phyloP scores from a whole-genome alignment of 148 eudicot genomes.

The Polygonum aviculare region DNA sequence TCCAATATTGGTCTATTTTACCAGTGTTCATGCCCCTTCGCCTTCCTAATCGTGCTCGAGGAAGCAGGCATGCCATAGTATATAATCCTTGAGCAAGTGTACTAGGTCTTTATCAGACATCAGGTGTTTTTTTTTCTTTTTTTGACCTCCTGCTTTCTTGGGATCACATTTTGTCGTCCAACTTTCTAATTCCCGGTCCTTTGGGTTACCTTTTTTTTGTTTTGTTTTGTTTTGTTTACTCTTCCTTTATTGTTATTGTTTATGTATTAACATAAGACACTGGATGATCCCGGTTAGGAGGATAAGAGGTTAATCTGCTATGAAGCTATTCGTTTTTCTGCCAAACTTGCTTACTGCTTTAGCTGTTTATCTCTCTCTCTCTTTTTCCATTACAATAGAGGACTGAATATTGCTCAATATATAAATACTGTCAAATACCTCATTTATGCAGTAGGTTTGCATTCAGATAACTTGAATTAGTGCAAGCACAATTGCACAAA shows the following conservation, averaged over 20 bases:
- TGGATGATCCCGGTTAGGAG: constrained; percentile 1
- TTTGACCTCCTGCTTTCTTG: constrained; percentile 13
- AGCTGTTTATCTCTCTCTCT: background rate
- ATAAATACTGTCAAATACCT: background rate
- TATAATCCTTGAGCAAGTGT: constrained; percentile 22
- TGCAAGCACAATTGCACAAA: too few relatives aligned
- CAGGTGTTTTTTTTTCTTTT: constrained; percentile 32
- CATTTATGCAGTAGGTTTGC: too few relatives aligned
- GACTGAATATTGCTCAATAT: too few relatives aligned
- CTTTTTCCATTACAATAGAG: too few relatives aligned
- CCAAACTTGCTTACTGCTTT: background rate
- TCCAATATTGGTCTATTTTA: constrained; percentile 13
- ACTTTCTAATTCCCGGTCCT: background rate
- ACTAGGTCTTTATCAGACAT: constrained; percentile 24
- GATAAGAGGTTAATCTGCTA: background rate
- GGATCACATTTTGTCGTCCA: constrained; percentile 7
- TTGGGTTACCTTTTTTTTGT: background rate
- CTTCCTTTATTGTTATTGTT: constrained; percentile 13
- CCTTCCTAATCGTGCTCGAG: constrained; percentile 26
- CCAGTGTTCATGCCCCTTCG: constrained; percentile 16
- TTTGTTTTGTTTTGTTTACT: constrained; percentile 13
- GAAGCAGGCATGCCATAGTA: constrained; percentile 36
- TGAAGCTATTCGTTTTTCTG: background rate
- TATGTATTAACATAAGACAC: constrained; percentile 3
- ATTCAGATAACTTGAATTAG: too few relatives aligned